Evolutionary conservation across 2,329 filamentous ascomycete species (phyloP).

Genomic region (Pseudocercospora pini-densiflorae): DNA sequence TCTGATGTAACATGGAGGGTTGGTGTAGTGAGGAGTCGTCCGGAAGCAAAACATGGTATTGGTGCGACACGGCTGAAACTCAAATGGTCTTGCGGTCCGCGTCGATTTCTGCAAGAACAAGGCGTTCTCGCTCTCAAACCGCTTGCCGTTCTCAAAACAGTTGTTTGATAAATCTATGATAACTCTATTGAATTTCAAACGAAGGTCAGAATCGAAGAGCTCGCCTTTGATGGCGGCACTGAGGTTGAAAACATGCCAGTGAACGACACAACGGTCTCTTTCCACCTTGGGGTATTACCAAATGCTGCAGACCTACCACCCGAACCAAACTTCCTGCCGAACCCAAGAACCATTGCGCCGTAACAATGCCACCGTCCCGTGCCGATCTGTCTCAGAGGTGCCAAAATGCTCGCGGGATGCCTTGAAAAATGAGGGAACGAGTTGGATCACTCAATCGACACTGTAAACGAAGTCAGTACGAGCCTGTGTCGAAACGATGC

Average conservation of each 20-base stretch:
- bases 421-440: not conserved
- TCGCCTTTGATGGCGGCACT: not conserved
- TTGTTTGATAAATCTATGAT: not conserved
- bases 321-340: conserved; percentile 5
- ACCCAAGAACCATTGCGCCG: conserved; percentile 5
- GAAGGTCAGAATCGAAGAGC: not conserved
- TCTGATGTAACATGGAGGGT: not conserved
- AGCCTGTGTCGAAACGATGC: not conserved
- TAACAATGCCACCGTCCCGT: not conserved
- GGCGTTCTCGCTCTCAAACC: not conserved
- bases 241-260: not conserved
- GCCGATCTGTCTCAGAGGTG: not conserved
- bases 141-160: not conserved
- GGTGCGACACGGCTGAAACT: not conserved
- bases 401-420: not conserved
- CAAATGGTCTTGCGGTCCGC: not conserved
- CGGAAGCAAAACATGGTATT: not conserved
- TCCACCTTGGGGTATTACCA: not conserved
- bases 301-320: not conserved
- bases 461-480: not conserved
- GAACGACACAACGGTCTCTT: not conserved
- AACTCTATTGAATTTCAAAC: not conserved
- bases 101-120: not conserved
- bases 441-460: not conserved
- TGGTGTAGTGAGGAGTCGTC: not conserved